Conservation (phyloP, 2,329 filamentous ascomycete genomes). For the Paecilomyces formosus region DNA sequence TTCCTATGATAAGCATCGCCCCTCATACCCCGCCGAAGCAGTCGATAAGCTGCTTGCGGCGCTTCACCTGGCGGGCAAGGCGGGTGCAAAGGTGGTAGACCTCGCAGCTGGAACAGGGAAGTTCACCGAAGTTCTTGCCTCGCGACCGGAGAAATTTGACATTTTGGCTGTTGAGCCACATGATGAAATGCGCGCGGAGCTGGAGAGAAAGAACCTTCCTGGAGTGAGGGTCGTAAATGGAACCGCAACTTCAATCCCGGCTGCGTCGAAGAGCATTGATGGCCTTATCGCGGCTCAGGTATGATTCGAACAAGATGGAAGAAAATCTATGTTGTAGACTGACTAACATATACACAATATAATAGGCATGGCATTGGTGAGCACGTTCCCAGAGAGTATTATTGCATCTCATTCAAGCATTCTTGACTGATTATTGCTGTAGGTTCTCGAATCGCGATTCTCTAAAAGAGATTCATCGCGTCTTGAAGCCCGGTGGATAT, state of each 20-base stretch:
- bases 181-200: slow-evolving; percentile 55
- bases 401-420: background rate
- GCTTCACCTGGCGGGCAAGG: slow-evolving; percentile 44
- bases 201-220: slow-evolving; percentile 51
- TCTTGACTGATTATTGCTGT: background rate
- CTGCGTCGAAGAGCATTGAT: slow-evolving; percentile 54
- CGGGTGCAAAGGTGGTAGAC: slow-evolving; percentile 51
- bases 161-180: slow-evolving; percentile 60
- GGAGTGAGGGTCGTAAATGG: slow-evolving; percentile 52
- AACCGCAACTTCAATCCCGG: slow-evolving; percentile 49
- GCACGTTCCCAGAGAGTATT: slow-evolving; percentile 7
- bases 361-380: slow-evolving; percentile 46
- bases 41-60: slow-evolving; percentile 52
- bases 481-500: slow-evolving; percentile 52
- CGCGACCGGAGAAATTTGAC: slow-evolving; percentile 51
- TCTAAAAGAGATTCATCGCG: slow-evolving; percentile 59
- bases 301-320: slow-evolving; percentile 3
- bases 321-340: background rate
- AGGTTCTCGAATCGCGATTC: slow-evolving; percentile 62
- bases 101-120: slow-evolving; percentile 64
- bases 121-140: slow-evolving; percentile 57
- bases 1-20: slow-evolving; percentile 61
- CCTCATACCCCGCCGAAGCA: slow-evolving; percentile 55
- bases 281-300: slow-evolving; percentile 63
- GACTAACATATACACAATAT: background rate